Evolutionary conservation across 495 filamentous ascomycete genomes (phyloP), one percentile per base, ranked within the genome.

Genomic region (Annulohypoxylon stygium): DNA sequence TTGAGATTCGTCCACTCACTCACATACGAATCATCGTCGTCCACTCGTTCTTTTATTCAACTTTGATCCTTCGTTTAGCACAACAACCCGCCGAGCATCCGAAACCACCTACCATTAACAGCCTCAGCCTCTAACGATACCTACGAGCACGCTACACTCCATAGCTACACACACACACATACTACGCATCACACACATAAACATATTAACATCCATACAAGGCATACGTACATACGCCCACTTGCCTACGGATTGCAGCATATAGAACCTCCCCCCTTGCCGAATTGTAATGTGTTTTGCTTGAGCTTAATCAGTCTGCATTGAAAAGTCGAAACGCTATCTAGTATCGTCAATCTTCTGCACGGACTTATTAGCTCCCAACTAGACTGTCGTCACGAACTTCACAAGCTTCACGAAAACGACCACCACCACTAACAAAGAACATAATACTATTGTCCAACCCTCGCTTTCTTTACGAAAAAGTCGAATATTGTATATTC

Each of bases 1-100:
- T 75, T 65, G 72, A 71, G 67, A 68, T 70, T 70, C 67, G 63
- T 75, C 67, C 72, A 37, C 20, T 75, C 72, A 59, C 70, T 75
- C 37, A 68, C 37, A 68, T 2, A 9, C 55, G 14, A 26, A 12
- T 25, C 2, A 47, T 47, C 33, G 30, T 45, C 41, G 51, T 65
- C 43, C 65, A 18, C 43, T 70, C 69, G 26, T 63, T 61, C 16
- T 36, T 43, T 61, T 37, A 16, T 58, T 43, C 64, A 59, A 54
- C 50, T 54, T 33, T 33, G 25, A 51, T 51, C 48, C 58, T 51
- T 45, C 11, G 45, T 58, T 59, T 20, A 48, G 36, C 14, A 14
- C 23, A 37, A 50, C 16, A 36, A 54, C 14, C 55, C 41, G 30
- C 65, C 65, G 54, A 53, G 25, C 48, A 30, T 30, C 48, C 48